Base-by-base conservation (phyloP, 2,329 filamentous ascomycete genomes). In the Fusarium sp. region DNA sequence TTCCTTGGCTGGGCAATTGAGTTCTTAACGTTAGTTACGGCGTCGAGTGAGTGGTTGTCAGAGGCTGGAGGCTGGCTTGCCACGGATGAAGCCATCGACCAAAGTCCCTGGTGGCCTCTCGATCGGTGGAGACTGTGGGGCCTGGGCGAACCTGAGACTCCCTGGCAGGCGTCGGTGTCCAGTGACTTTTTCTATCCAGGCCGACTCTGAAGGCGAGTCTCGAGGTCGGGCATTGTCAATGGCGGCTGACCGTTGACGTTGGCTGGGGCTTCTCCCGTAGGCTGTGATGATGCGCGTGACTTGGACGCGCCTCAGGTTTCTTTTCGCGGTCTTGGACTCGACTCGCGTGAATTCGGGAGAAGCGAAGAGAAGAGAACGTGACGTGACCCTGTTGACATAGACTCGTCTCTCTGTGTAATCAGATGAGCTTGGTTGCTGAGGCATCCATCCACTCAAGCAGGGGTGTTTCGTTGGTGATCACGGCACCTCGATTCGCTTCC, bases 391-490 rank as follows among this genome's bases (percentile, higher is more conserved):
- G 64, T 55, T 70, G 67, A 64, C 58, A 61, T 56, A 20, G 25
- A 14, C 42, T 46, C 20, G 42, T 46, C 20, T n/a, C 25, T 29
- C 25, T 29, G 33, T 50, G 59, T 36, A 65, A 69, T 71, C 64
- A 62, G 38, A 67, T 69, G 69, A 65, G 49, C 40, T 59, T 65
- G 65, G 71, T 74, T 75, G 73, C 73, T 73, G 68, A 74, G 73
- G 73, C 73, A 72, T 71, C 64, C 67, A 58, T 42, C 29, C 29
- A 31, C 29, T 31, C 33, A 68, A 64, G 67, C 54, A 58, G 67
- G 63, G 67, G 67, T 60, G 23, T 34, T 49, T 55, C 38, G 66
- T 50, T 58, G 58, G 55, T 58, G 64, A 64, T 68, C 50, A 64
- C 67, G 62, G 66, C 66, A 68, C 62, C 63, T 60, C 14, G 23